Evolutionary conservation across 768 basidiomycete species (phyloP).

Genomic region (Coprinopsis cinerea): DNA sequence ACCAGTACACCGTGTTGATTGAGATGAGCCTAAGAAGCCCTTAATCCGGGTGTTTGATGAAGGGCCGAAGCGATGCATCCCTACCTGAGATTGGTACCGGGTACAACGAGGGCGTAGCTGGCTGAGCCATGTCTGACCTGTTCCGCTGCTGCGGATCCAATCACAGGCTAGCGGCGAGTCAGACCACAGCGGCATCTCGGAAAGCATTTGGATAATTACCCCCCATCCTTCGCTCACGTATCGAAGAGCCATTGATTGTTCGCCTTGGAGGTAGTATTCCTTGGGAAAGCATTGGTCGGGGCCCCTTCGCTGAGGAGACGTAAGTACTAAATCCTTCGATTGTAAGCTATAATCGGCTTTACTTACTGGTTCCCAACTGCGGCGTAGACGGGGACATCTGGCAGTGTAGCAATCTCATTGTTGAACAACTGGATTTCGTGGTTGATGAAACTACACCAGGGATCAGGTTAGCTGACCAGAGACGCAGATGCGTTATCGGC

Average conservation of each 20-base stretch:
- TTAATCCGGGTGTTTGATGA: not conserved
- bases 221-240: conserved; percentile 43
- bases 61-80: not conserved
- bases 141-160: conserved; percentile 33
- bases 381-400: conserved; percentile 41
- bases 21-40: conserved; percentile 50
- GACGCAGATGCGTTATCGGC: too few relatives aligned
- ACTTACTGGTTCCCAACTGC: conserved; percentile 48
- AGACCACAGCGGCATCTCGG: too few relatives aligned
- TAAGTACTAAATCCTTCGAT: not conserved
- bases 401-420: conserved; percentile 33
- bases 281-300: conserved; percentile 55
- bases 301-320: conserved; percentile 50
- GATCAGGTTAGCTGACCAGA: too few relatives aligned
- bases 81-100: conserved; percentile 45
- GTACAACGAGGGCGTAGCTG: conserved; percentile 45
- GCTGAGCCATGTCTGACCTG: conserved; percentile 46
- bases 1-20: conserved; percentile 58
- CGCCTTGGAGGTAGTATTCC: conserved; percentile 32
- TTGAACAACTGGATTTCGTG: conserved; percentile 42
- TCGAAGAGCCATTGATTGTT: conserved; percentile 55
- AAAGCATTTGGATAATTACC: too few relatives aligned
- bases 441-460: conserved; percentile 44
- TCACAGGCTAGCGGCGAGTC: too few relatives aligned
- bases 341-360: not conserved